Conservation (phyloP, 805 yeast genomes). For the Saccharomyces eubayanus region DNA sequence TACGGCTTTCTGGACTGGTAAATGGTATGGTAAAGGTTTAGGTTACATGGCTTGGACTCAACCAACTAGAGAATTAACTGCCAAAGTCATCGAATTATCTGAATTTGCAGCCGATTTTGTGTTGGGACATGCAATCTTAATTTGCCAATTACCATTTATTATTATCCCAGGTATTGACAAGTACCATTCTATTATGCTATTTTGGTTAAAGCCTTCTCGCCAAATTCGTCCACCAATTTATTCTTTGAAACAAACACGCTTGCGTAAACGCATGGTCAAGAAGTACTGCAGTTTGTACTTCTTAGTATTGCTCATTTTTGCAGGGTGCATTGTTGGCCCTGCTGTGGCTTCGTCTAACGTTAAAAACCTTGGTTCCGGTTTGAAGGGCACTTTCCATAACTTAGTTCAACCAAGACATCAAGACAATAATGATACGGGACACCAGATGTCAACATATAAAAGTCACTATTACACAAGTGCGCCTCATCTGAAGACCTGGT, state of each 20-base stretch:
- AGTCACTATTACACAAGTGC: conserved; percentile 40
- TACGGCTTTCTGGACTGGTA: conserved; percentile 99
- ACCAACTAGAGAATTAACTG: conserved; percentile 90
- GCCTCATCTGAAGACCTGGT: conserved; percentile 45
- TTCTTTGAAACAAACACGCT: conserved; percentile 90
- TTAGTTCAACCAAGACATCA: conserved; percentile 84
- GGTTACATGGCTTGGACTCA: conserved; percentile 93
- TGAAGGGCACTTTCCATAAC: conserved; percentile 47
- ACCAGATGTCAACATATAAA: conserved; percentile 27
- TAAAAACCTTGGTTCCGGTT: conserved; percentile 22
- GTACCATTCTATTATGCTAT: conserved; percentile 96
- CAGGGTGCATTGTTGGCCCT: conserved; percentile 79
- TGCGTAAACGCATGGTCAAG: conserved; percentile 95
- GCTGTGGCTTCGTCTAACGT: conserved; percentile 69
- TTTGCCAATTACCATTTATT: conserved; percentile 82
- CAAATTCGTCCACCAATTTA: conserved; percentile 97
- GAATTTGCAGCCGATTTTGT: conserved; percentile 95
- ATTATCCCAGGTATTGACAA: conserved; percentile 83
- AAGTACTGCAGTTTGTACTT: conserved; percentile 83
- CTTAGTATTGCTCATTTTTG: conserved; percentile 57
- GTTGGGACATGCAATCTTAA: conserved; percentile 81
- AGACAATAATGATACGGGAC: conserved; percentile 77
- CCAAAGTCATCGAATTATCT: conserved; percentile 88
- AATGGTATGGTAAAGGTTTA: conserved; percentile 92
- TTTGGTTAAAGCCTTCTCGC: conserved; percentile 97